Conservation (phyloP, 331 rosid species). For the Telfairia occidentalis region DNA sequence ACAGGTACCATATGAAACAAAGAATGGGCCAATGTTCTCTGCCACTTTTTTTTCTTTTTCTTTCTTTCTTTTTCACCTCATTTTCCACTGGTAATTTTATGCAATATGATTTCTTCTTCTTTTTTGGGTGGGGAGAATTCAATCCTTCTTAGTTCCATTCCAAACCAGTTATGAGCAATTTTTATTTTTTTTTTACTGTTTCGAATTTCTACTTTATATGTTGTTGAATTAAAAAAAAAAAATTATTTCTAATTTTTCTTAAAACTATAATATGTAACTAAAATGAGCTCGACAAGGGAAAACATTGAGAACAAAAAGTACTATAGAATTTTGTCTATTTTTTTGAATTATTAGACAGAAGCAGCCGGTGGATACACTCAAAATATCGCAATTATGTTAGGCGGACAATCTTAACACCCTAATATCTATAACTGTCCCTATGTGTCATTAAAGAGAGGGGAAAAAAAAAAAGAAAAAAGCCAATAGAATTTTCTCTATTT, state of each 20-base stretch:
- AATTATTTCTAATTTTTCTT: too few species aligned
- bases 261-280: too few species aligned
- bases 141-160: too few species aligned
- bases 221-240: too few species aligned
- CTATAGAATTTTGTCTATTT: neutral
- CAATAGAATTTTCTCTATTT: neutral
- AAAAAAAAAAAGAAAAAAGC: neutral
- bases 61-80: neutral
- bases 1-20: conserved; percentile 27
- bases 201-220: too few species aligned
- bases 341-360: neutral
- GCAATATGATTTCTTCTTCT: neutral
- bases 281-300: too few species aligned
- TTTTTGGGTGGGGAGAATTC: neutral
- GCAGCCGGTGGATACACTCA: neutral
- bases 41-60: neutral
- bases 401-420: neutral
- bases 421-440: neutral
- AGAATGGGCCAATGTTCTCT: conserved; percentile 33
- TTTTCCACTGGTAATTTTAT: neutral
- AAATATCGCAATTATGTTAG: neutral
- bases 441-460: neutral
- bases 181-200: too few species aligned
- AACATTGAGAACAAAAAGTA: neutral
- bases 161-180: too few species aligned